Evolutionary conservation across 1,139 yeast species (phyloP).

Genomic region (Yueomyces sp.): DNA sequence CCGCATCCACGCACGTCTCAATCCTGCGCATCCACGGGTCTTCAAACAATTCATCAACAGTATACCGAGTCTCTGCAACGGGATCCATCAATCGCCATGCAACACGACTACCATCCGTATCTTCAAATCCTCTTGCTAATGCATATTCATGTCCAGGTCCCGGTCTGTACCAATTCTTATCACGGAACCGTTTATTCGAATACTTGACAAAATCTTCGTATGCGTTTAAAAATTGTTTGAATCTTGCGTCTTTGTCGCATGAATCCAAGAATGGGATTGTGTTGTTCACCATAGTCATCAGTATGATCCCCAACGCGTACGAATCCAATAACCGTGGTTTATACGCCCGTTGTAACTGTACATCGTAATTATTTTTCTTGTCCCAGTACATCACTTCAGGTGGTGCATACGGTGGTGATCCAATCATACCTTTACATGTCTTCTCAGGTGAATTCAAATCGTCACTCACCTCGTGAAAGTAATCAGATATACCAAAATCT

Average conservation of each 20-base stretch:
- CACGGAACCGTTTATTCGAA: slow-evolving; percentile 41
- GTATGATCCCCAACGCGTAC: slow-evolving; percentile 59
- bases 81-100: slow-evolving; percentile 74
- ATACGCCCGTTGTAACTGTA: slow-evolving; percentile 31
- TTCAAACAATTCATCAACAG: slow-evolving; percentile 37
- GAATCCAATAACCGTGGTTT: slow-evolving; percentile 59
- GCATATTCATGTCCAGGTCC: slow-evolving; percentile 63
- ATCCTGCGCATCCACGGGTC: slow-evolving; percentile 55
- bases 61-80: slow-evolving; percentile 38
- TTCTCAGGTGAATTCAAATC: slow-evolving; percentile 39
- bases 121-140: slow-evolving; percentile 47
- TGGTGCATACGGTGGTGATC: slow-evolving; percentile 71
- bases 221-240: slow-evolving; percentile 43
- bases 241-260: slow-evolving; percentile 37
- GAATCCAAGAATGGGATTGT: slow-evolving; percentile 52
- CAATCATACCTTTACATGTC: slow-evolving; percentile 38
- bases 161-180: slow-evolving; percentile 29
- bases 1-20: slow-evolving; percentile 38
- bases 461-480: slow-evolving; percentile 45
- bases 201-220: slow-evolving; percentile 38
- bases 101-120: slow-evolving; percentile 46
- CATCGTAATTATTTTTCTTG: slow-evolving; percentile 21
- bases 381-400: slow-evolving; percentile 58
- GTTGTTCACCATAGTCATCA: slow-evolving; percentile 48
- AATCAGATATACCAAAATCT: slow-evolving; percentile 66